A percentile compares a stretch with the other conserved stretches of the same genome.
Conservation (phyloP, 148 eudicot genomes). For the Nyssa sinensis region DNA sequence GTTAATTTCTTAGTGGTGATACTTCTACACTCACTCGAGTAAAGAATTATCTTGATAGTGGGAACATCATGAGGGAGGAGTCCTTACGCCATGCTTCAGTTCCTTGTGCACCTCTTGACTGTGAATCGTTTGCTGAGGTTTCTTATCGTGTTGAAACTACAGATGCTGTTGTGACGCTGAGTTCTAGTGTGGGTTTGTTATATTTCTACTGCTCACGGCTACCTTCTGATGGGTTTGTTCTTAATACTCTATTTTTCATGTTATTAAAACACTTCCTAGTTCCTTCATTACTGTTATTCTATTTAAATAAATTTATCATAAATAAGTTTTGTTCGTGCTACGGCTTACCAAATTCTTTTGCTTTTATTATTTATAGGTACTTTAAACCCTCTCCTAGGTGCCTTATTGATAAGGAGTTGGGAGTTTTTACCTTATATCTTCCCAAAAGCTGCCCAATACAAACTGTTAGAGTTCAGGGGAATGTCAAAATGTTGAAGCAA, state of each 20-base stretch:
- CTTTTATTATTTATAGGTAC: slow-evolving; percentile 47
- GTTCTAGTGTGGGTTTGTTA: slow-evolving; percentile 59
- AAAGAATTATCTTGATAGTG: slow-evolving; percentile 51
- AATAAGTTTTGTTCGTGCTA: neutral
- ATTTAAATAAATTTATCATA: neutral
- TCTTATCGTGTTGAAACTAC: slow-evolving; percentile 71
- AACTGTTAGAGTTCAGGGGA: slow-evolving; percentile 43
- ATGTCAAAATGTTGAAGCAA: slow-evolving; percentile 55
- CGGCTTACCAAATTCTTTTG: neutral
- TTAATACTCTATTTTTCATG: neutral
- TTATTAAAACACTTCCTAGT: neutral
- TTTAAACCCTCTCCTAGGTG: slow-evolving; percentile 69
- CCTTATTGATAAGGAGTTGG: slow-evolving; percentile 38
- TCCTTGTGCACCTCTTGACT: slow-evolving; percentile 62
- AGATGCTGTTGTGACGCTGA: slow-evolving; percentile 70
- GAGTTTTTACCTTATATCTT: slow-evolving; percentile 50
- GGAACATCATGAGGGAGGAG: slow-evolving; percentile 71
- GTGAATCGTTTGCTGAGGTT: slow-evolving; percentile 34
- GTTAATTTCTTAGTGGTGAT: slow-evolving; percentile 49
- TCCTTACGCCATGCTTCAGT: slow-evolving; percentile 56
- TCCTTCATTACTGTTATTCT: neutral
- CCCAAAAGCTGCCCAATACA: slow-evolving; percentile 75
- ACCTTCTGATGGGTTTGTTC: slow-evolving; percentile 82
- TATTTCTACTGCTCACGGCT: slow-evolving; percentile 83
- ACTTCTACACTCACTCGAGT: slow-evolving; percentile 41